These are phyloP conservation scores for Mallotus japonicus DNA, from an alignment of 441 rosid species.

Conservation along the genomic window DNA sequence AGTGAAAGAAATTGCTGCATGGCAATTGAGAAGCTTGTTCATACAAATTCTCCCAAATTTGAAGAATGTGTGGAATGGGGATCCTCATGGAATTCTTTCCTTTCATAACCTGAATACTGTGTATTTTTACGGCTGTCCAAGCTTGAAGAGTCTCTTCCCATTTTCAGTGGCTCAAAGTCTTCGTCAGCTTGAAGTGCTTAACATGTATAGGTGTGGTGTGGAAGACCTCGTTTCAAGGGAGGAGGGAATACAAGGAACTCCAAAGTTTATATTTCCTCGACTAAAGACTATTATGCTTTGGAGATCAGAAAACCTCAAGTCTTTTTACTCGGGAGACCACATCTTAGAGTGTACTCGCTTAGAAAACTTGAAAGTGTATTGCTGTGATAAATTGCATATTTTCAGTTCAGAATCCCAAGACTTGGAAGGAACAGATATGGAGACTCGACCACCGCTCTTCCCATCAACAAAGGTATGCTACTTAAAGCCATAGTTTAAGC, in stretches of 20 bases:
- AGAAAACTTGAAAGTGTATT: neutral
- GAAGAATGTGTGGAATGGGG: conserved; percentile 29
- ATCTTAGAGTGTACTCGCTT: conserved; percentile 11
- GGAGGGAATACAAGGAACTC: neutral
- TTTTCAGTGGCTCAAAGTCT: conserved; percentile 24
- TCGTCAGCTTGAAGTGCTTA: conserved; percentile 12
- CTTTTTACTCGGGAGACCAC: conserved; percentile 16
- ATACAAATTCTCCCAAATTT: conserved; percentile 11
- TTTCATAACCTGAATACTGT: conserved; percentile 18
- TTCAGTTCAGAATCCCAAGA: neutral
- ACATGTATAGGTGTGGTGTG: conserved; percentile 16
- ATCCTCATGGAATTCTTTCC: conserved; percentile 19
- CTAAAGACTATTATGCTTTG: neutral
- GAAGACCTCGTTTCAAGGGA: conserved; percentile 24
- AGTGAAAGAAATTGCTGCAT: neutral
- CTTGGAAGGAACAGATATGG: too few species aligned
- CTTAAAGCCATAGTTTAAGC: too few species aligned
- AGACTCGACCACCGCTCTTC: conserved; percentile 1
- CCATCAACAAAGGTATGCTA: conserved; percentile 4
- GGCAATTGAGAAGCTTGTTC: neutral
- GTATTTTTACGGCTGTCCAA: neutral
- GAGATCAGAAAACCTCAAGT: neutral
- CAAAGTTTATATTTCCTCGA: conserved; percentile 20
- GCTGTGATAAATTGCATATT: neutral
- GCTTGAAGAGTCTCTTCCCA: conserved; percentile 27